Base-by-base conservation (phyloP, 768 basidiomycete species). In the Mycena metata region DNA sequence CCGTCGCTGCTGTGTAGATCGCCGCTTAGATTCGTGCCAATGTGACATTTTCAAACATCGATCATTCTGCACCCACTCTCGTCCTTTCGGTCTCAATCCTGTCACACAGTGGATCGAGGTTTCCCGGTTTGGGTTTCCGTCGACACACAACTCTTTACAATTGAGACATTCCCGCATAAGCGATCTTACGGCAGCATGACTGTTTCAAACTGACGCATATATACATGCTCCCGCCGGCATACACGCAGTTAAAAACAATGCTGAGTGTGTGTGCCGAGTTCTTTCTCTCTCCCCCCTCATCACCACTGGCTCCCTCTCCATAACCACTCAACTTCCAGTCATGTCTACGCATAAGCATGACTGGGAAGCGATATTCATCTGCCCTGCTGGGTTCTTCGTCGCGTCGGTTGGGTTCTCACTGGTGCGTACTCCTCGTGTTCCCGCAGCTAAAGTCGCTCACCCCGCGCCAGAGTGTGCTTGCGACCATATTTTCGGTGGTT, bases 381-480 rank as follows among this genome's bases (percentile, higher is more conserved):
- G 62, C 43, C 50, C 43, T 21, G 58, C 51, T 0, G 59, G 52
- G 8, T 16, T 69, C 15, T 15, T 51, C 35, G 58, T 49, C 52
- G 68, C 68, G 36, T 54, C 63, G 9, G 46, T 65, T 9, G 68
- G 68, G 12, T 69, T 55, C 33, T 45, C 42, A 15, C 52, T 69
- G 51, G 68, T 69, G 52, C 10, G 67, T 63, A 24, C 8, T 13
- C 35, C 9, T 16, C 16, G n/a, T 60, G 33, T 50, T 35, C 13
- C n/a, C n/a, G 41, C 23, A 55, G n/a, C 9, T 13, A 21, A 12
- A 11, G 7, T 15, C 21, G 35, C 24, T 60, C 19, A 65, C 4
- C n/a, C 0, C 33, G 9, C 21, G 17, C 39, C 68, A 69, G 68
- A 69, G 68, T 46, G 35, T 65, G 30, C 47, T 69, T n/a, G 63